A percentile compares a stretch with the other conserved stretches of the same genome.
These are phyloP conservation scores for Davidsoniella australis DNA, from an alignment of 2,329 filamentous ascomycete genomes.

Conservation along the genomic window DNA sequence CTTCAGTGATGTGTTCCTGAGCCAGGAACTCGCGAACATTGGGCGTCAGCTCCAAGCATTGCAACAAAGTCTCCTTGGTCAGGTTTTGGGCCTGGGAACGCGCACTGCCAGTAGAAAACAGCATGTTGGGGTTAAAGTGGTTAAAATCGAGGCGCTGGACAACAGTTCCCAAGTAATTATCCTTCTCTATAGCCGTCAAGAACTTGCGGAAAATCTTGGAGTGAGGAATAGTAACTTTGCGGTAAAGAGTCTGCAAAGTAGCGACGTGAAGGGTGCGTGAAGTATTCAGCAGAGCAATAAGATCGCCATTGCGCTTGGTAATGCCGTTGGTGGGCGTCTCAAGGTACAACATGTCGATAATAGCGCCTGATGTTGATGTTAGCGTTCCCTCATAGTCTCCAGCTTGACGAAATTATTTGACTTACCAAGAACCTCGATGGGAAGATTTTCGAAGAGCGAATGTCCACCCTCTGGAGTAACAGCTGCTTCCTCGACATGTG, in stretches of 20 bases:
- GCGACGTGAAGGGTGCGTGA: slow-evolving; percentile 58
- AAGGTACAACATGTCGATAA: slow-evolving; percentile 56
- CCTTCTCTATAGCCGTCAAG: slow-evolving; percentile 47
- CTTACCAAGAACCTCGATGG: slow-evolving; percentile 55
- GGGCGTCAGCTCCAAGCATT: slow-evolving; percentile 55
- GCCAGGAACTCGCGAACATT: slow-evolving; percentile 62
- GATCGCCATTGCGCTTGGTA: slow-evolving; percentile 58
- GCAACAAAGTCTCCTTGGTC: slow-evolving; percentile 53
- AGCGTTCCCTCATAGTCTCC: slow-evolving; percentile 4
- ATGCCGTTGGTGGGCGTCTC: slow-evolving; percentile 58
- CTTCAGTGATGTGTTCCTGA: slow-evolving; percentile 67
- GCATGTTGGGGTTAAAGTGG: slow-evolving; percentile 65
- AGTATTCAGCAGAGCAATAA: slow-evolving; percentile 59
- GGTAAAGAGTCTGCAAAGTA: slow-evolving; percentile 59
- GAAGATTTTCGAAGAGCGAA: slow-evolving; percentile 48
- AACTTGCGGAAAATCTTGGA: slow-evolving; percentile 74
- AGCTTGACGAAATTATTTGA: slow-evolving; percentile 12
- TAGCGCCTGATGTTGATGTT: slow-evolving; percentile 35
- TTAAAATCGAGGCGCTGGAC: slow-evolving; percentile 70
- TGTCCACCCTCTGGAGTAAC: slow-evolving; percentile 23
- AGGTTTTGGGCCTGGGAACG: slow-evolving; percentile 59
- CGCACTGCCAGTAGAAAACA: slow-evolving; percentile 60
- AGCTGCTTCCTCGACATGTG: slow-evolving; percentile 11
- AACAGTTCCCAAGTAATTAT: slow-evolving; percentile 54
- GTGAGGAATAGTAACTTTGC: slow-evolving; percentile 66